Evolutionary conservation across 2,329 filamentous ascomycete genomes (phyloP).

Genomic region (Remersonia thermophila): DNA sequence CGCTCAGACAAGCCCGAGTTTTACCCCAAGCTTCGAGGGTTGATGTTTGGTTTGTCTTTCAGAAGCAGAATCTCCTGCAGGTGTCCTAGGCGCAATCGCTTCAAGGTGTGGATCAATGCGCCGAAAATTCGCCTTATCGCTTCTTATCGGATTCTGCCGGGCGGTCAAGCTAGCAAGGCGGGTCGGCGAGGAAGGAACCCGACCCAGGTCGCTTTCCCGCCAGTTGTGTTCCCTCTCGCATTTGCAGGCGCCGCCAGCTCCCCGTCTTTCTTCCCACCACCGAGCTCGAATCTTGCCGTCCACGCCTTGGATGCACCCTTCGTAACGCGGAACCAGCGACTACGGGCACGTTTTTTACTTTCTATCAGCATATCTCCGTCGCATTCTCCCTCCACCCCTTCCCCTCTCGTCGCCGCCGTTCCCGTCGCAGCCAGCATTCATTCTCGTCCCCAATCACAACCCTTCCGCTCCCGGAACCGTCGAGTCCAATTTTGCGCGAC

Average conservation of each 20-base stretch:
- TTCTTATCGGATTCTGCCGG: conserved; percentile 16
- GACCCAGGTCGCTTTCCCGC: conserved; percentile 4
- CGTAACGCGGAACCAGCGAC: not conserved
- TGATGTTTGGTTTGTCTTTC: too few relatives aligned
- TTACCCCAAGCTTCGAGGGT: too few relatives aligned
- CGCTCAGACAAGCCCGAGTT: too few relatives aligned
- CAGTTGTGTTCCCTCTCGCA: conserved; percentile 14
- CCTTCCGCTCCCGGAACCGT: conserved; percentile 9
- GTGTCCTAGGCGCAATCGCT: not conserved
- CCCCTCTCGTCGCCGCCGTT: conserved; percentile 1
- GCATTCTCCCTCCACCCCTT: conserved; percentile 1
- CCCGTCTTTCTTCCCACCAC: conserved; percentile 8
- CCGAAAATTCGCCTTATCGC: conserved; percentile 18
- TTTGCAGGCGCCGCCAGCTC: conserved; percentile 13
- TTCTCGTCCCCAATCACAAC: conserved; percentile 1
- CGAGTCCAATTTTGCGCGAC: conserved; percentile 15
- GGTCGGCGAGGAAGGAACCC: conserved; percentile 13
- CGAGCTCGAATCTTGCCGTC: conserved; percentile 8
- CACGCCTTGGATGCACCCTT: conserved; percentile 2
- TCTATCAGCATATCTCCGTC: not conserved
- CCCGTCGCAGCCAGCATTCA: conserved; percentile 7
- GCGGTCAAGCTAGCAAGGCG: conserved; percentile 4
- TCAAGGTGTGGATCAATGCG: conserved; percentile 3
- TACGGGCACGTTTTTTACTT: not conserved
- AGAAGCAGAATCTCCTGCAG: too few relatives aligned